A percentile compares a stretch with the other conserved stretches of the same genome.
Evolutionary conservation across 2,329 filamentous ascomycete genomes (phyloP).

Genomic region (Paracamarosporium sp.): DNA sequence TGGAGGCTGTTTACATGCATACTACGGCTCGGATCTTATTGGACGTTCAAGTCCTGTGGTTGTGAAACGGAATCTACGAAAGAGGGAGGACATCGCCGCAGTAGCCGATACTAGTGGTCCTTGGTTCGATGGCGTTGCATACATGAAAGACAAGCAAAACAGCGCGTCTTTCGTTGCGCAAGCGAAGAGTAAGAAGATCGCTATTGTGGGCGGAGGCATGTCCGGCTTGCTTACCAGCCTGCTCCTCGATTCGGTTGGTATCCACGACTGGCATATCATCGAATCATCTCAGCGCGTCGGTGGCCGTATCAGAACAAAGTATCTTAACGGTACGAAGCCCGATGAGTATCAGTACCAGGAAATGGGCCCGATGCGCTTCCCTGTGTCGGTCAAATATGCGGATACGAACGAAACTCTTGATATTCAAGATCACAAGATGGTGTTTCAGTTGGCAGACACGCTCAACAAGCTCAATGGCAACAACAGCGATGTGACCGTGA

Average conservation of each 20-base stretch:
- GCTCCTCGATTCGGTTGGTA: constrained; percentile 59
- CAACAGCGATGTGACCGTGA: constrained; percentile 55
- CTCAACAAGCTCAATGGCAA: constrained; percentile 67
- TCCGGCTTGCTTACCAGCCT: constrained; percentile 66
- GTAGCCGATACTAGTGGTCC: constrained; percentile 64
- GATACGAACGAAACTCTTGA: constrained; percentile 63
- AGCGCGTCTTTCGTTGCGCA: constrained; percentile 59
- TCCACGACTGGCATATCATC: constrained; percentile 67
- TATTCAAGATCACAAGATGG: constrained; percentile 69
- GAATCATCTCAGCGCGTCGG: constrained; percentile 68
- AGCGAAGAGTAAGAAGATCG: constrained; percentile 65
- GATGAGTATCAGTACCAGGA: constrained; percentile 73
- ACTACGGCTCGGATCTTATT: constrained; percentile 47
- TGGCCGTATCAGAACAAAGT: constrained; percentile 69
- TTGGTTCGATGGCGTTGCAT: constrained; percentile 71
- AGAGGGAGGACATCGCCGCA: constrained; percentile 49
- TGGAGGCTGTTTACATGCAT: constrained; percentile 55
- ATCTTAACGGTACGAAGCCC: constrained; percentile 64
- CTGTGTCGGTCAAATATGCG: constrained; percentile 57
- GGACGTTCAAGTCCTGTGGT: constrained; percentile 51
- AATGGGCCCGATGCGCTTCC: constrained; percentile 71
- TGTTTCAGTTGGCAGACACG: constrained; percentile 67
- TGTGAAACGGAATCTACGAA: constrained; percentile 43
- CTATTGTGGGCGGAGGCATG: constrained; percentile 71
- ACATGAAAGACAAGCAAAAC: constrained; percentile 63